These are phyloP conservation scores for Phyllosticta ampelicida DNA, from an alignment of 2,329 filamentous ascomycete species.

Conservation along the genomic window DNA sequence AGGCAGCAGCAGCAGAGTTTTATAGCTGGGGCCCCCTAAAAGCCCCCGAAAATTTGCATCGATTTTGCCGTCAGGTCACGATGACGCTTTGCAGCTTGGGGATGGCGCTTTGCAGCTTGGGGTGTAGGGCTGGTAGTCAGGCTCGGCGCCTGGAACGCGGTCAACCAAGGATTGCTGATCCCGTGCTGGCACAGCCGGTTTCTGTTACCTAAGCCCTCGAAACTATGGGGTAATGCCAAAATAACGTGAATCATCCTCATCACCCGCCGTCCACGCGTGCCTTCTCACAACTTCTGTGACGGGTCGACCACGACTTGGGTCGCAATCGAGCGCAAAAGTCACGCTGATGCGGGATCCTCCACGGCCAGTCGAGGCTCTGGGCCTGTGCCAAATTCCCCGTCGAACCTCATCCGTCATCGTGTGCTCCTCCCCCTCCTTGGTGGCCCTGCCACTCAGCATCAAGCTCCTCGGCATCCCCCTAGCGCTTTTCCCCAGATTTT, in stretches of 20 bases:
- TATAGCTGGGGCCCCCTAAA: constrained; percentile 5
- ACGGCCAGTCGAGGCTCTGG: not conserved
- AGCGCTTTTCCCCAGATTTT: constrained; percentile 1
- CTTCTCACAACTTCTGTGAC: not conserved
- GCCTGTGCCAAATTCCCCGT: not conserved
- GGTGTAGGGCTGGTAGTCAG: constrained; percentile 1
- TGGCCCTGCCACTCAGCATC: not conserved
- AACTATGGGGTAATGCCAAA: not conserved
- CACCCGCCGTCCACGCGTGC: not conserved
- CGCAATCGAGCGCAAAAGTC: not conserved
- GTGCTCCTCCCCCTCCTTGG: not conserved
- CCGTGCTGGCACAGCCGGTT: not conserved
- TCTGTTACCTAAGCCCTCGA: not conserved
- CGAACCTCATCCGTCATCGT: not conserved
- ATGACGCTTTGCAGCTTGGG: constrained; percentile 12
- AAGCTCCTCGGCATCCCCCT: not conserved
- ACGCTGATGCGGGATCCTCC: not conserved
- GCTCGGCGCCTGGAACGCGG: not conserved
- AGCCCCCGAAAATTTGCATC: constrained; percentile 6
- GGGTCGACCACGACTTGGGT: not conserved
- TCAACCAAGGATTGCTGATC: not conserved
- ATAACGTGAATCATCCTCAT: not conserved
- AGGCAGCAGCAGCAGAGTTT: constrained; percentile 1
- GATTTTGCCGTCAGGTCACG: constrained; percentile 9
- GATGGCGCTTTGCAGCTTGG: constrained; percentile 11